Base-by-base conservation (phyloP, 305 asterid species). In the Petunia hybrid region DNA sequence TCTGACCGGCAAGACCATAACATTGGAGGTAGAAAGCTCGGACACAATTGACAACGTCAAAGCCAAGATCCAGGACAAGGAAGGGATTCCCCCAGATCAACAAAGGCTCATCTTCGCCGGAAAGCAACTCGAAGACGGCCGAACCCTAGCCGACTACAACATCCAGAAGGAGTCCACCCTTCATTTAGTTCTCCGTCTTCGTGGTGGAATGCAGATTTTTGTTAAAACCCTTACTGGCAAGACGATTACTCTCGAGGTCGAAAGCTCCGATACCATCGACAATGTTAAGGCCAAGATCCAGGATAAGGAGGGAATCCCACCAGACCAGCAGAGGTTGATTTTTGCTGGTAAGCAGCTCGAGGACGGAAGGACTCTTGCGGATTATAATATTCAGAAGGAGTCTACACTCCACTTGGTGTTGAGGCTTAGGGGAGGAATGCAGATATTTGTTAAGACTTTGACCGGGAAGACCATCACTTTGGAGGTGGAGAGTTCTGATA, bases 61-160 rank as follows among this genome's bases (percentile, higher is more conserved):
- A 64, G 83, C 88, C 5, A 85, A 85, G 66, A 85, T 85, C 4
- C 88, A 85, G 59, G 88, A 85, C 42, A 85, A 83, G 66, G 88
- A 85, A 2, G 88, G 88, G 0, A 85, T 85, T 3, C 88, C 88
- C 3, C 88, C 88, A 0, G 88, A 85, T 8, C 86, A 85, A 83
- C 88, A 85, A 3, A 85, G 88, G 53, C 13, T 85, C 60, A 85
- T 85, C 60, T 85, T 85, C 0, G 87, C 87, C 4, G 87, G 87
- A 0, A 85, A 85, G 12, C 88, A 85, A 3, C 57, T 85, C 0
- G 88, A 85, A 31, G 88, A 85, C 0, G 88, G 88, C 35, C 60
- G 88, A 0, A 85, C 88, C 7, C 65, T 85, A 0, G 88, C 88
- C 0, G 88, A 85, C 8, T 85, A 85, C 77, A 85, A 85, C 59